Base-by-base conservation (phyloP, 345 rosid species). In the Physaria fendleri region DNA sequence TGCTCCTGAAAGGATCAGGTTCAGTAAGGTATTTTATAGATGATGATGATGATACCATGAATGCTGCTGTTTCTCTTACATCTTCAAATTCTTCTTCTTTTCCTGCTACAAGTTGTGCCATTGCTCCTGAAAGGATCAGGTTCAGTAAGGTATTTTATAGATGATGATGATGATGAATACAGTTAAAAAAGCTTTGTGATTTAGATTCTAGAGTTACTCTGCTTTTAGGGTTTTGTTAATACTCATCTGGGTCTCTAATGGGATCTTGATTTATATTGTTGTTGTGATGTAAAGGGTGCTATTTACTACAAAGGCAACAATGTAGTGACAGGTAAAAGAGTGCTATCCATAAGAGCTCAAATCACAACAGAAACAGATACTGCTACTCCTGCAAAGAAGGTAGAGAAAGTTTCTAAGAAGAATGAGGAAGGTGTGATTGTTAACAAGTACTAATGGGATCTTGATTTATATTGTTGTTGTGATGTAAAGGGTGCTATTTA, bases 41-140 rank as follows among this genome's bases (percentile, higher is more conserved):
- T 76, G 65, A 84, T 87, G 95, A 88, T 90, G 8, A 44, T 88
- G n/a, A n/a, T 48, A 82, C 95, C 51, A 71, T 87, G 14, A 85
- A 81, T 64, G 90, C 97, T 72, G 82, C 93, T 56, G 82, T 90
- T 70, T 80, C 94, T 42, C 77, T 90, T 16, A 84, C 97, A 4
- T 76, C 84, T 38, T 66, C 95, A 40, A 81, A 80, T 45, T 67
- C 97, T 21, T 44, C 85, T 56, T 74, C 85, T 49, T 76, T 84
- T 45, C 62, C 88, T 6, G 54, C 84, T 35, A 80, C 82, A 47
- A 65, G 77, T 51, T 74, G 76, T 56, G 59, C 73, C 76, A 60
- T 76, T 58, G 54, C 84, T 21, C 60, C 87, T 9, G 90, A 87
- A 13, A 79, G 90, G 71, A 75, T 87, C 80, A 73, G 77, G 81